Conservation (phyloP, 306 rosid species). For the Citrullus mucosospermus region DNA sequence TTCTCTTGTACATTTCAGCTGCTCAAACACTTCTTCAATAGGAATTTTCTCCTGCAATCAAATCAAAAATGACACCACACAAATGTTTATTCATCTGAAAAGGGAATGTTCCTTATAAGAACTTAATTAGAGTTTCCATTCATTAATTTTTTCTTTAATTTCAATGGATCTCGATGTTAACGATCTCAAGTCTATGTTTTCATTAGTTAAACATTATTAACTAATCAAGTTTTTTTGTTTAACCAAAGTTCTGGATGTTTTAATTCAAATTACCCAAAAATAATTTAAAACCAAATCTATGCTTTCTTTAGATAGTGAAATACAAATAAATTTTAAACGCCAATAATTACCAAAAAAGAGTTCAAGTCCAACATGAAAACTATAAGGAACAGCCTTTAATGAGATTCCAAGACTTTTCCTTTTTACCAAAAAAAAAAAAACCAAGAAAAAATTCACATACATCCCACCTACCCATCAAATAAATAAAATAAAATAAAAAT, state of each 20-base stretch:
- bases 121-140: background rate
- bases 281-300: background rate
- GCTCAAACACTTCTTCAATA: constrained; percentile 81
- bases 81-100: background rate
- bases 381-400: background rate
- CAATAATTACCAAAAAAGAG: too few species aligned
- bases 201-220: background rate
- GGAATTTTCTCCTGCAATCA: constrained; percentile 74
- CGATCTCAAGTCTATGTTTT: too few species aligned
- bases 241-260: background rate
- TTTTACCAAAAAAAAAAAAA: background rate
- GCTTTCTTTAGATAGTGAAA: background rate
- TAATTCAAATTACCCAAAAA: background rate
- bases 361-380: background rate
- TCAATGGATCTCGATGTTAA: too few species aligned
- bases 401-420: background rate
- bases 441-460: background rate
- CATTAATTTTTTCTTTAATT: too few species aligned
- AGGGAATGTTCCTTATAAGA: background rate
- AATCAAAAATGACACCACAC: constrained; percentile 7
- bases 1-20: constrained; percentile 73
- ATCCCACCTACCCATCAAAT: background rate
- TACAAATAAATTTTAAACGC: background rate
- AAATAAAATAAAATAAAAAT: background rate
- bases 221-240: background rate